phyloP scores from a whole-genome alignment of 306 rosid species.

The Neltuma alba region DNA sequence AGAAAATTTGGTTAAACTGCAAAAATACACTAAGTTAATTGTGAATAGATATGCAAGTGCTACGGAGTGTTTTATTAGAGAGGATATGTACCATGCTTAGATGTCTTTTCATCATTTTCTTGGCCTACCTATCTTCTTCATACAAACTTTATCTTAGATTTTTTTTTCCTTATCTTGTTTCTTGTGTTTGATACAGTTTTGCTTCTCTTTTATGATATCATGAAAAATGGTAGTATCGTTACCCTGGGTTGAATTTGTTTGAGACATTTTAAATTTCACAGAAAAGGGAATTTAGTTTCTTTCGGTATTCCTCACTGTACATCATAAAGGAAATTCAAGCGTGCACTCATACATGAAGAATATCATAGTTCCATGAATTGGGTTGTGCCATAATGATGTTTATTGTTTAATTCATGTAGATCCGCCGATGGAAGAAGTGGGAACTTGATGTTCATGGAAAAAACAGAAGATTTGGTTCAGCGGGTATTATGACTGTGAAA shows the following conservation, averaged over 20 bases:
- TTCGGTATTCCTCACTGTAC: not conserved
- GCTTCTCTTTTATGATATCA: not conserved
- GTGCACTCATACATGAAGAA: not conserved
- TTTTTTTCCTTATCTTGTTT: not conserved
- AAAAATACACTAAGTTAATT: not conserved
- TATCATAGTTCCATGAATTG: not conserved
- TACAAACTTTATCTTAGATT: not conserved
- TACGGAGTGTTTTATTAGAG: not conserved
- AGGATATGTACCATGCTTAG: not conserved
- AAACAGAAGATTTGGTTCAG: not conserved
- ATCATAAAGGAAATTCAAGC: not conserved
- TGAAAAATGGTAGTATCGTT: not conserved
- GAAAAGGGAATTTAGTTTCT: not conserved
- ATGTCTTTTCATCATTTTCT: not conserved
- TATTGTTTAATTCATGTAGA: slow-evolving; percentile 44
- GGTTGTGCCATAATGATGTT: slow-evolving; percentile 13
- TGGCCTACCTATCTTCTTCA: slow-evolving; percentile 25
- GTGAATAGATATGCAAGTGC: not conserved
- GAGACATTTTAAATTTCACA: not conserved
- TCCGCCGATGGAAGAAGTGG: slow-evolving; percentile 77
- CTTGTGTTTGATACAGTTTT: not conserved
- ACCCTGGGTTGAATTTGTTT: not conserved
- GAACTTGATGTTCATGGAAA: slow-evolving; percentile 29
- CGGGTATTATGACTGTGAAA: slow-evolving; percentile 40
- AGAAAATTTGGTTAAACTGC: not conserved